Evolutionary conservation across 1,284 basidiomycete genomes (phyloP).

Genomic region (Peniophora sp.): DNA sequence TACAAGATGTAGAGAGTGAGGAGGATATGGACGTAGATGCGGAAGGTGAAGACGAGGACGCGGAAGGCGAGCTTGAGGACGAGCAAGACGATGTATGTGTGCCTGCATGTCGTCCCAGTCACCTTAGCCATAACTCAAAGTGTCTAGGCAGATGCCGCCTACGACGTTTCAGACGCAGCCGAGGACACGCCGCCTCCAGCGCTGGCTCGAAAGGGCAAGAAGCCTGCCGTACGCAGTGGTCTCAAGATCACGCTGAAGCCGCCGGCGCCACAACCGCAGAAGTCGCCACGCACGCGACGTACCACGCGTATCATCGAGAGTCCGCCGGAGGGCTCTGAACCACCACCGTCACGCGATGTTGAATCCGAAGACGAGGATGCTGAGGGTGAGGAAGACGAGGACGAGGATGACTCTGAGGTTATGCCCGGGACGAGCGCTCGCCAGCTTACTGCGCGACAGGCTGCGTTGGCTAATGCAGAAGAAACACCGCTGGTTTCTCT

Average conservation of each 20-base stretch:
- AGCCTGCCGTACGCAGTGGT: conserved; percentile 18
- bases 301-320: background rate
- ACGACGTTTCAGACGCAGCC: conserved; percentile 26
- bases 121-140: background rate
- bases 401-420: conserved; percentile 20
- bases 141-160: no score
- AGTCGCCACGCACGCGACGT: conserved; percentile 10
- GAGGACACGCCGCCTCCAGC: conserved; percentile 23
- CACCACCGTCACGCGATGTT: conserved; percentile 30
- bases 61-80: conserved; percentile 7
- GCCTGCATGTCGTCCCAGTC: conserved; percentile 12
- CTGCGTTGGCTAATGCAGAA: conserved; percentile 59
- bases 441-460: conserved; percentile 62
- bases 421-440: conserved; percentile 28
- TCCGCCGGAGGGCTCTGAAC: conserved; percentile 11
- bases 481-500: conserved; percentile 61
- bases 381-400: conserved; percentile 22
- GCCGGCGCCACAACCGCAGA: no score
- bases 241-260: conserved; percentile 64
- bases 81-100: no score
- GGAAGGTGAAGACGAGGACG: conserved; percentile 3
- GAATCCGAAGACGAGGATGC: conserved; percentile 48
- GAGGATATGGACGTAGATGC: conserved; percentile 15
- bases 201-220: conserved; percentile 4
- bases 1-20: conserved; percentile 17